These are phyloP conservation scores for Tulasnella sp. DNA, from an alignment of 768 basidiomycete species.

Conservation along the genomic window DNA sequence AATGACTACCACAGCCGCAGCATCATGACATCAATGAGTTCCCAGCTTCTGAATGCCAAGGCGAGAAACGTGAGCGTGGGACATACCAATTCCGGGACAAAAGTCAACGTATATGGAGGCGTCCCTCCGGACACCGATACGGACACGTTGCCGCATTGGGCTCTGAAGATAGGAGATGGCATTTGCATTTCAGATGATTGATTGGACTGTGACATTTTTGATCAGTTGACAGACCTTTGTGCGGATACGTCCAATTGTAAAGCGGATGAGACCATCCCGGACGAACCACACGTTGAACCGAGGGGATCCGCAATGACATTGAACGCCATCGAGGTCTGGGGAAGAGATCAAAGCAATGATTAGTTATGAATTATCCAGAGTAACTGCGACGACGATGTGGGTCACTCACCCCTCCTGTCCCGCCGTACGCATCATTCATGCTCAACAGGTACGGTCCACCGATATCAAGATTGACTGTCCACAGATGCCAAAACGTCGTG, in stretches of 20 bases:
- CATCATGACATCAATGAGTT: too few relatives aligned
- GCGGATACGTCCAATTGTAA: not conserved
- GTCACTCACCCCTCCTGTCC: not conserved
- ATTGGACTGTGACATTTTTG: too few relatives aligned
- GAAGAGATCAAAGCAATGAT: too few relatives aligned
- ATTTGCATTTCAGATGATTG: too few relatives aligned
- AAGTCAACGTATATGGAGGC: not conserved
- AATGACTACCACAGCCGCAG: too few relatives aligned
- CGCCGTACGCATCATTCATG: not conserved
- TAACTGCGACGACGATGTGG: not conserved
- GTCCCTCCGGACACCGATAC: not conserved
- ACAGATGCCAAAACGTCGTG: not conserved
- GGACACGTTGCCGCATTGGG: not conserved
- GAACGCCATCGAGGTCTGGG: too few relatives aligned
- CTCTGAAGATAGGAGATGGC: too few relatives aligned
- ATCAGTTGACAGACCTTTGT: not conserved
- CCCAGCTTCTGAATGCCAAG: too few relatives aligned
- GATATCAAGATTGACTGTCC: not conserved
- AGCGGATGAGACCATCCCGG: not conserved
- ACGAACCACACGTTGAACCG: too few relatives aligned
- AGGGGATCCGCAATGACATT: too few relatives aligned
- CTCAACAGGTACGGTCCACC: not conserved
- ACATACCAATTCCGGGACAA: not conserved
- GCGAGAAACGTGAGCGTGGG: too few relatives aligned
- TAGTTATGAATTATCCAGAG: not conserved